A percentile compares a stretch with the other conserved stretches of the same genome.
phyloP scores from a whole-genome alignment of 1,139 yeast genomes.

The Meyerozyma guilliermondii region DNA sequence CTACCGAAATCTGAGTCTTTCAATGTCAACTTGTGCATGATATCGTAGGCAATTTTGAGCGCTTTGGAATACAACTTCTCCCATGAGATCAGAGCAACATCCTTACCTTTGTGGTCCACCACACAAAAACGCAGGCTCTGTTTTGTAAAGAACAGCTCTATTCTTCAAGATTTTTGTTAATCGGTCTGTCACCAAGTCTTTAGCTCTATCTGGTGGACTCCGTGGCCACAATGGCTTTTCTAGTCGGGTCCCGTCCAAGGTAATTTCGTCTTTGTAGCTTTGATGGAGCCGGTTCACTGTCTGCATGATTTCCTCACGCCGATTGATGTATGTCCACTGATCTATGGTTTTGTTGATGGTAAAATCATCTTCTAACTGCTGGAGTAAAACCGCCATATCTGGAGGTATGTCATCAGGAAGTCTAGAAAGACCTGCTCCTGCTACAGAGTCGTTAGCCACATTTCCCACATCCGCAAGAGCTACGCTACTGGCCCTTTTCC shows the following conservation, averaged over 20 bases:
- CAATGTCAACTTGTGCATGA: slow-evolving; percentile 63
- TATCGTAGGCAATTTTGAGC: slow-evolving; percentile 84
- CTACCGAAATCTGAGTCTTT: slow-evolving; percentile 81
- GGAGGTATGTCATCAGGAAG: slow-evolving; percentile 39
- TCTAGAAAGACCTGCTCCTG: slow-evolving; percentile 6
- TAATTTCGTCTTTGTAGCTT: slow-evolving; percentile 20
- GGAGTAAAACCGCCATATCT: slow-evolving; percentile 41
- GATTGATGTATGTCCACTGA: slow-evolving; percentile 46
- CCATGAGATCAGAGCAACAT: slow-evolving; percentile 75
- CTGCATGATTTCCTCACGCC: slow-evolving; percentile 43
- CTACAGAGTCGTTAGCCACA: slow-evolving; percentile 8
- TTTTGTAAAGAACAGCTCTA: slow-evolving; percentile 61
- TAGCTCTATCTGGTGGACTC: slow-evolving; percentile 26
- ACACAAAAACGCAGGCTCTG: slow-evolving; percentile 69
- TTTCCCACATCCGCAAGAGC: slow-evolving; percentile 8
- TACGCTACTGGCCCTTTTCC: slow-evolving; percentile 7
- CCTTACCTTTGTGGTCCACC: slow-evolving; percentile 79
- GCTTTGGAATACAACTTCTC: slow-evolving; percentile 80
- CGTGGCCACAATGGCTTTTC: slow-evolving; percentile 61
- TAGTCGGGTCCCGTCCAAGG: slow-evolving; percentile 37
- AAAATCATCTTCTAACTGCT: slow-evolving; percentile 41
- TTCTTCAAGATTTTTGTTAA: slow-evolving; percentile 69
- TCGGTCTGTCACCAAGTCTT: slow-evolving; percentile 39
- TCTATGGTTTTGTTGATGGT: slow-evolving; percentile 37
- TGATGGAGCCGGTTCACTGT: slow-evolving; percentile 33